phyloP scores from a whole-genome alignment of 2,329 filamentous ascomycete species.

The Arachnomyces sp. region DNA sequence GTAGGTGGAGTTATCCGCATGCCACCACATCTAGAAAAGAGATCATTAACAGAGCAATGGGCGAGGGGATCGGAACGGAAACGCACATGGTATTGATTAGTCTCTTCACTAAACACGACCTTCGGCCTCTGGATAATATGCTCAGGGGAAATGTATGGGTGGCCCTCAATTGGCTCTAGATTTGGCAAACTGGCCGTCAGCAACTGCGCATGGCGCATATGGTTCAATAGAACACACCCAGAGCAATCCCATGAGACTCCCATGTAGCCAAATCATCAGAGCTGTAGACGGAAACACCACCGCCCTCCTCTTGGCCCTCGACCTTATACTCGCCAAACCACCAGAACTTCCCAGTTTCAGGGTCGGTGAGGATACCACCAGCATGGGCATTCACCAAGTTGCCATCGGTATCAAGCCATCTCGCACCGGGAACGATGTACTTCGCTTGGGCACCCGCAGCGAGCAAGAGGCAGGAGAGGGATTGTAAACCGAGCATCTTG shows the following conservation, averaged over 20 bases:
- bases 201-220: no score
- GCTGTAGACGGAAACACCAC: constrained; percentile 53
- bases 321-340: constrained; percentile 57
- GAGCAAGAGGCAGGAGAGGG: background rate
- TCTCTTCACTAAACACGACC: constrained; percentile 47
- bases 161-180: constrained; percentile 44
- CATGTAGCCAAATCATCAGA: constrained; percentile 54
- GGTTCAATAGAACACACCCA: constrained; percentile 38
- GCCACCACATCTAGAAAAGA: constrained; percentile 48
- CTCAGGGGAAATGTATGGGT: constrained; percentile 47
- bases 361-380: constrained; percentile 47
- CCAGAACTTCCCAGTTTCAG: constrained; percentile 48
- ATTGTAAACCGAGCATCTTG: no score
- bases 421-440: constrained; percentile 54
- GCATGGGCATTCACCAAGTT: constrained; percentile 56
- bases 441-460: constrained; percentile 26
- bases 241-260: constrained; percentile 49
- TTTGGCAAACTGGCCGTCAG: background rate
- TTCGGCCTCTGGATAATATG: constrained; percentile 56
- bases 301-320: constrained; percentile 50
- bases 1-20: constrained; percentile 52
- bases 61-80: background rate
- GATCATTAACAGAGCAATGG: background rate
- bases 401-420: constrained; percentile 54
- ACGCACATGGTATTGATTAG: constrained; percentile 48